Percentiles rank a stretch among this genome's conserved stretches.
These are phyloP conservation scores for Lunasporangiospora selenospora DNA, from an alignment of 192 early-diverging fungal genomes.

Conservation along the genomic window DNA sequence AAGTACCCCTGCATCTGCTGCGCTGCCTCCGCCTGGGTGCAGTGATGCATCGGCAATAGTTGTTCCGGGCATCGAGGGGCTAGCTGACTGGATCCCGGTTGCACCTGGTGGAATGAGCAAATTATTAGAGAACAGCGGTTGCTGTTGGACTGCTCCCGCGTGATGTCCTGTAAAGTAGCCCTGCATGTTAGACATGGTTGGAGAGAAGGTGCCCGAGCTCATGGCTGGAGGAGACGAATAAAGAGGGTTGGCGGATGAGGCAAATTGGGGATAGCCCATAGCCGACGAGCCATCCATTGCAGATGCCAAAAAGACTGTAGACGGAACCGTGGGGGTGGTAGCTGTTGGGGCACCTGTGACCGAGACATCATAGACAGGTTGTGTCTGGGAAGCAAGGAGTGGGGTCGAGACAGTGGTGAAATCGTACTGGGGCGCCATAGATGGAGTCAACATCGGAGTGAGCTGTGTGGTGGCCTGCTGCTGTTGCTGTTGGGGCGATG, in stretches of 20 bases:
- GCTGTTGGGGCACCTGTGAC: neutral
- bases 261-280: conserved; percentile 22
- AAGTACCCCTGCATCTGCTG: conserved; percentile 4
- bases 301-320: conserved; percentile 5
- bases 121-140: conserved; percentile 16
- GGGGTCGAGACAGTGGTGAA: conserved; percentile 27
- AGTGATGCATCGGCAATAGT: conserved; percentile 1
- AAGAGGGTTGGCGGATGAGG: conserved; percentile 29
- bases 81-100: neutral
- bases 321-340: conserved; percentile 15
- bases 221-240: conserved; percentile 36
- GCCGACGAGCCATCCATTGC: conserved; percentile 14
- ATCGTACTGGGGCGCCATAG: conserved; percentile 13
- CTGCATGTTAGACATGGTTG: conserved; percentile 15
- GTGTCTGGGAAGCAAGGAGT: conserved; percentile 29
- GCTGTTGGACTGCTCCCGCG: conserved; percentile 4
- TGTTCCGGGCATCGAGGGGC: neutral
- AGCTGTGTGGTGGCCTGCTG: conserved; percentile 2
- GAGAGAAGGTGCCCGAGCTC: conserved; percentile 25
- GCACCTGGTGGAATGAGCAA: conserved; percentile 15
- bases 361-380: conserved; percentile 31
- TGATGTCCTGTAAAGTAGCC: conserved; percentile 32
- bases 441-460: conserved; percentile 21
- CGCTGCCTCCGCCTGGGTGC: neutral
- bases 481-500: conserved; percentile 6